These are phyloP conservation scores for Talaromyces funiculosus DNA, from an alignment of 2,329 filamentous ascomycete genomes.

Conservation along the genomic window DNA sequence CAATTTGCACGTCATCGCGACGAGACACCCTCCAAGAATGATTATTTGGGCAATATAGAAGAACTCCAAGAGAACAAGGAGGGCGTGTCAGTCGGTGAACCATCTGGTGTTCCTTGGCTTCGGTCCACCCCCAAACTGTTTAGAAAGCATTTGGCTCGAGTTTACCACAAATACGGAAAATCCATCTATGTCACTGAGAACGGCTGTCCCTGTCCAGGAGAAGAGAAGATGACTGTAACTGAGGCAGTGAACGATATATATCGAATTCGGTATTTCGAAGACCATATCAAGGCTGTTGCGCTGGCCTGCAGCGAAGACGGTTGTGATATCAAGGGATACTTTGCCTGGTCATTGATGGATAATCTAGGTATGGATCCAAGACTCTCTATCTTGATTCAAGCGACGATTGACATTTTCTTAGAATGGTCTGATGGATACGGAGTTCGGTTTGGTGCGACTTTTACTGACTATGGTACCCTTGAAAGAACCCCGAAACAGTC, in stretches of 20 bases:
- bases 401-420: constrained; percentile 11
- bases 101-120: constrained; percentile 16
- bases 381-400: background rate
- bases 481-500: constrained; percentile 25
- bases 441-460: constrained; percentile 24
- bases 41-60: constrained; percentile 22
- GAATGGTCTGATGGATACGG: constrained; percentile 27
- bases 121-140: constrained; percentile 16
- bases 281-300: constrained; percentile 36
- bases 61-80: constrained; percentile 20
- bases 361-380: constrained; percentile 27
- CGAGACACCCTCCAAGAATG: constrained; percentile 12
- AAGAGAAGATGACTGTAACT: constrained; percentile 30
- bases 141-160: constrained; percentile 21
- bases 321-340: constrained; percentile 25
- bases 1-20: background rate
- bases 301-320: constrained; percentile 21
- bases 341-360: constrained; percentile 29
- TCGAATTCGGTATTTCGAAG: constrained; percentile 33
- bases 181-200: constrained; percentile 25
- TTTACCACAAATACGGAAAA: constrained; percentile 21
- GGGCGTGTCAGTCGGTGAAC: constrained; percentile 20
- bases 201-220: constrained; percentile 31
- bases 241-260: constrained; percentile 36
- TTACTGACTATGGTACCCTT: constrained; percentile 23